Conservation (phyloP, 75 land plant species). For the Azolla pinnata region DNA sequence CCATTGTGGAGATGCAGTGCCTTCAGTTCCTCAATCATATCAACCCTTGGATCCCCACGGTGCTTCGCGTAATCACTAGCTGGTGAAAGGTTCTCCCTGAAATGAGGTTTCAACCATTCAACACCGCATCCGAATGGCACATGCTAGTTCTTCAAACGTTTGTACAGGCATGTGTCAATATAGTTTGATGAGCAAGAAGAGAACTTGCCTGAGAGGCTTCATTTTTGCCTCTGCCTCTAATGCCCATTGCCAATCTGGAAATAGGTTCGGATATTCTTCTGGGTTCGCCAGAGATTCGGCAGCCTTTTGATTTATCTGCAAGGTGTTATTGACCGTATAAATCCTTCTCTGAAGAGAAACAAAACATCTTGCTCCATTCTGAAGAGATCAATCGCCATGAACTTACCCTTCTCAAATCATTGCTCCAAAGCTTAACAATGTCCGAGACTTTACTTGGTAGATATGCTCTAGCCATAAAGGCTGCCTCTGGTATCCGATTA, state of each 20-base stretch:
- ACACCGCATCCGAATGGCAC: too few species aligned
- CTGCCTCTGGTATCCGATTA: constrained; percentile 45
- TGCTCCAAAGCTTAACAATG: constrained; percentile 30
- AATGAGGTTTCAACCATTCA: too few species aligned
- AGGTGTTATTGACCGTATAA: too few species aligned
- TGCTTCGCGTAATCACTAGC: constrained; percentile 18
- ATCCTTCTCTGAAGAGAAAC: too few species aligned
- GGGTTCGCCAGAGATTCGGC: constrained; percentile 99
- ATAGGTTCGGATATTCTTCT: constrained; percentile 84
- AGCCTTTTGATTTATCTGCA: constrained; percentile 87
- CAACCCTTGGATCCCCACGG: constrained; percentile 4
- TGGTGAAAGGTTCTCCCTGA: constrained; percentile 22
- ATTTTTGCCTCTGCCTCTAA: constrained; percentile 52
- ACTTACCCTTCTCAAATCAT: constrained; percentile 35
- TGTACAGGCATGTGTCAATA: too few species aligned
- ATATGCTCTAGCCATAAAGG: constrained; percentile 36
- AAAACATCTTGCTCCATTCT: too few species aligned
- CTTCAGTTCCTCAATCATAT: constrained; percentile 23
- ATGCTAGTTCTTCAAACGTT: too few species aligned
- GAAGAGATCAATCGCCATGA: too few species aligned
- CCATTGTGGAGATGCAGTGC: constrained; percentile 12
- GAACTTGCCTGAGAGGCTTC: not conserved
- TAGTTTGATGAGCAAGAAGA: too few species aligned
- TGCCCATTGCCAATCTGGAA: constrained; percentile 92
- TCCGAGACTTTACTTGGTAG: constrained; percentile 38